phyloP scores from a whole-genome alignment of 202 grass and related monocot genomes.

The Hordeum pubiflorum region DNA sequence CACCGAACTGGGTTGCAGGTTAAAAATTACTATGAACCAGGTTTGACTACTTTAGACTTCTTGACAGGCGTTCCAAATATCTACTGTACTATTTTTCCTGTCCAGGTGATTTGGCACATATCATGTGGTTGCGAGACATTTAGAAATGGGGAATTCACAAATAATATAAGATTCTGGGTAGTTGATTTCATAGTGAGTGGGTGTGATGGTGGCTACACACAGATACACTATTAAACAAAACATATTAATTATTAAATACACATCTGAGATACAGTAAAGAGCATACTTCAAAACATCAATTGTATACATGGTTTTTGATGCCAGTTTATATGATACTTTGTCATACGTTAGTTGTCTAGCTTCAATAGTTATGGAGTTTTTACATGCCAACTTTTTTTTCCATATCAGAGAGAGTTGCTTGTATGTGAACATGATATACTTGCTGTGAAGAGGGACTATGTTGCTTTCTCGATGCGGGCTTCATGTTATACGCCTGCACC shows the following conservation, averaged over 20 bases:
- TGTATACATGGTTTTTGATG: not conserved
- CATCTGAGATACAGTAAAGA: not conserved
- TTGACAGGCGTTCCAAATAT: not conserved
- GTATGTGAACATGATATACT: constrained; percentile 73
- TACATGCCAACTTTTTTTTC: not conserved
- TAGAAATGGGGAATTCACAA: not conserved
- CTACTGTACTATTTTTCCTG: not conserved
- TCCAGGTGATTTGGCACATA: not conserved
- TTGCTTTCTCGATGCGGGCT: constrained; percentile 29
- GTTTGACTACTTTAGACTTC: not conserved
- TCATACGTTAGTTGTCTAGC: not conserved
- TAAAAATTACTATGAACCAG: not conserved
- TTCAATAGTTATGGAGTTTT: constrained; percentile 3
- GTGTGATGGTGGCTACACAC: not conserved
- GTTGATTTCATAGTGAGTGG: not conserved
- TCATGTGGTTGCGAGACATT: not conserved
- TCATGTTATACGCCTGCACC: constrained; percentile 42
- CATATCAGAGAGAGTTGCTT: constrained; percentile 72
- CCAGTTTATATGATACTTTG: not conserved
- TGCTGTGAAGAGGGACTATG: constrained; percentile 51
- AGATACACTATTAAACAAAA: not conserved
- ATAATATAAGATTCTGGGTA: not conserved
- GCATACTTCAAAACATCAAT: not conserved
- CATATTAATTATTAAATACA: not conserved
- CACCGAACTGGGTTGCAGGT: not conserved